Evolutionary conservation across 305 asterid species (phyloP).

Genomic region (Fraxinus latifolia): DNA sequence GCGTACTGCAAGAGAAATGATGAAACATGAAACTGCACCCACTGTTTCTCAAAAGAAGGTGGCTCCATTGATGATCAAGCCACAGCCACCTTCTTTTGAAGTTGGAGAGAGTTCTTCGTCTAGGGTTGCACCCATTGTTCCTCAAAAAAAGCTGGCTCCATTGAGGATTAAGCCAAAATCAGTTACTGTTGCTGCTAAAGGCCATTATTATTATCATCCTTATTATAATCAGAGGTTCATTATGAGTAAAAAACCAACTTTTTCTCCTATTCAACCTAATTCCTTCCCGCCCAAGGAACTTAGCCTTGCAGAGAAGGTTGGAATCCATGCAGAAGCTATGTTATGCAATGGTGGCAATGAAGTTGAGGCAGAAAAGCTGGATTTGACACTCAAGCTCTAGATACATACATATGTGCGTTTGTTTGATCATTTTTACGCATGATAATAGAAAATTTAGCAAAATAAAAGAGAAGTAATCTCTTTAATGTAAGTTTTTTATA

Average conservation of each 20-base stretch:
- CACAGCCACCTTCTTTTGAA: neutral
- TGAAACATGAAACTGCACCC: constrained; percentile 3
- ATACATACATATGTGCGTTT: neutral
- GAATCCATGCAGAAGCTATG: constrained; percentile 14
- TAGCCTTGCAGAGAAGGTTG: constrained; percentile 27
- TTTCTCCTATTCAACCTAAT: constrained; percentile 17
- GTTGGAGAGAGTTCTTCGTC: neutral
- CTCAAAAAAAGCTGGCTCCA: neutral
- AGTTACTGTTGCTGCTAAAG: neutral
- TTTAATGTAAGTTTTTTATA: neutral
- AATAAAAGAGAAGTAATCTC: neutral
- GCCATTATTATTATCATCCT: neutral
- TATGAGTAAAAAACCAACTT: neutral
- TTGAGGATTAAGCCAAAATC: constrained; percentile 7
- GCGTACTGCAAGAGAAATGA: constrained; percentile 24
- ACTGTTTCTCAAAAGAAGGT: neutral
- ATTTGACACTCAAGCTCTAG: constrained; percentile 44
- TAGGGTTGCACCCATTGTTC: neutral
- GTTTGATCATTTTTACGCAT: neutral
- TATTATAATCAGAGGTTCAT: neutral
- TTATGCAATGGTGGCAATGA: constrained; percentile 22
- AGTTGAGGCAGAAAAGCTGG: constrained; percentile 27
- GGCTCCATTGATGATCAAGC: neutral
- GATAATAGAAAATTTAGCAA: neutral
- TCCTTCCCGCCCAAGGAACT: constrained; percentile 31